A percentile compares a stretch with the other conserved stretches of the same genome.
Conservation (phyloP, 192 early-diverging fungal genomes). For the Rhizophagus prolifer region DNA sequence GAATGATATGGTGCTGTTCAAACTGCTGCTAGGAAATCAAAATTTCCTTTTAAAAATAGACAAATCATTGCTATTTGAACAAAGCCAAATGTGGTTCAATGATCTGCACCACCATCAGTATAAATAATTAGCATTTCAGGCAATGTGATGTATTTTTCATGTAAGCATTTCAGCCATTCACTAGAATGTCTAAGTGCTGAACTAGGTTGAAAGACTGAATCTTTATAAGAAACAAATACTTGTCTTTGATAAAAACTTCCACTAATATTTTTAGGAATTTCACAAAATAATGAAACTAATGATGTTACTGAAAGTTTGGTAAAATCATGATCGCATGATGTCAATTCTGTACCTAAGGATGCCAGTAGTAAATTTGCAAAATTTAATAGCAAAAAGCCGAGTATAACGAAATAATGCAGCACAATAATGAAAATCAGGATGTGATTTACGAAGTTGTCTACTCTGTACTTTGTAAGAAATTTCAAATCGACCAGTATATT, state of each 20-base stretch:
- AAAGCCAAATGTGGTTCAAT: background rate
- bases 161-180: background rate
- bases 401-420: background rate
- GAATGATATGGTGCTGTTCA: background rate
- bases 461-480: too few relatives aligned
- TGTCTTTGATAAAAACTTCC: background rate
- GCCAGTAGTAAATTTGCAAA: background rate
- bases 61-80: background rate
- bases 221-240: conserved; percentile 3
- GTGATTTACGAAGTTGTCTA: too few relatives aligned
- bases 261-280: background rate
- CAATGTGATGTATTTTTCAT: background rate
- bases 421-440: background rate
- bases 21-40: background rate
- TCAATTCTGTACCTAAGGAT: background rate
- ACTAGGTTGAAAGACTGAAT: background rate
- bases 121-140: background rate
- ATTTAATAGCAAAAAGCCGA: background rate
- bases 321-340: background rate
- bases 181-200: background rate
- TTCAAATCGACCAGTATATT: too few relatives aligned
- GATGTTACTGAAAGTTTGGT: background rate
- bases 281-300: background rate
- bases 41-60: background rate
- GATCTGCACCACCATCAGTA: background rate